Evolutionary conservation across 2,329 filamentous ascomycete genomes (phyloP), one percentile per base, ranked within the genome.

Genomic region (Alternaria sp.): DNA sequence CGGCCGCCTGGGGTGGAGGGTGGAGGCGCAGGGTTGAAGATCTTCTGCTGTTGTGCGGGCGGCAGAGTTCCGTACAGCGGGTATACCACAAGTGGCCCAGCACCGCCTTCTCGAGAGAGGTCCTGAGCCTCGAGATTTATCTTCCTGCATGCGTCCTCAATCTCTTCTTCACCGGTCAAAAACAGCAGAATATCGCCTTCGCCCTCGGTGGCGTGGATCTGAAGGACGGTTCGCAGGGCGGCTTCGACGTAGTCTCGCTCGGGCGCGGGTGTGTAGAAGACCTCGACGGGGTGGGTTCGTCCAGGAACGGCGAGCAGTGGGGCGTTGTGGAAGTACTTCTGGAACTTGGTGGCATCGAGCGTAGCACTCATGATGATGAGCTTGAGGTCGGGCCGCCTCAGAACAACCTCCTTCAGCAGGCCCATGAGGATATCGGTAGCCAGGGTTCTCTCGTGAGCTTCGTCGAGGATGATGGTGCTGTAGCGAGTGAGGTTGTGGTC

Each of bases 181-280:
- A 99, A 99, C 12, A 99, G 83, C 57, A 99, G 80, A 44, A 99
- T 91, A 75, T 99, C 95, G 59, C 95, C 95, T 76, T 98, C 93
- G 1, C 88, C 87, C 79, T 99, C 95, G 0, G 91, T 92, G 7
- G 93, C 93, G 78, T 99, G 95, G 59, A 99, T 99, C 80, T 99
- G 95, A 44, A 99, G 84, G 42, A 99, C 95, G 0, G 95, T 99
- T 61, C 95, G 87, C 65, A 99, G 88, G 2, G 95, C 93, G 43
- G 94, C 94, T 82, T 99, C 95, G 44, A 99, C 91, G 75, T 99
- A 99, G 77, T 99, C 95, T 72, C 92, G 88, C 82, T 98, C 95
- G 18, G 95, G 92, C 78, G 98, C 94, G 1, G 93, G 92, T 2
- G 95, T 99, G 81, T 99, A 99, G 81, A 96, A 99, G 65, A 99